These are phyloP conservation scores for Oryza meyeriana DNA, from an alignment of 176 grass and related monocot genomes.

Conservation along the genomic window DNA sequence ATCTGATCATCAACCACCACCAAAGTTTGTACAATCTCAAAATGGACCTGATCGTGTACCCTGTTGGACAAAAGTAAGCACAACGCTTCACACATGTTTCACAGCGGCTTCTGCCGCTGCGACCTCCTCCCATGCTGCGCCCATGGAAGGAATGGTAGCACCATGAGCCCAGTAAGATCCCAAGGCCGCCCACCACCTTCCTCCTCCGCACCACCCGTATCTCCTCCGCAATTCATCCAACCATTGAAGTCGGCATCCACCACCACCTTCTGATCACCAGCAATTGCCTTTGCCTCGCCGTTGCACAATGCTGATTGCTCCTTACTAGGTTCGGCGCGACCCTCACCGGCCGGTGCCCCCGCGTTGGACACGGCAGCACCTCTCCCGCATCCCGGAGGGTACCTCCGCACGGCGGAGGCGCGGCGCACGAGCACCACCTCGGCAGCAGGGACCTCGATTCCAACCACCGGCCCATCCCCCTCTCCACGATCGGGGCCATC, in stretches of 20 bases:
- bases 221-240: neutral
- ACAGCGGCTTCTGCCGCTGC: neutral
- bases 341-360: neutral
- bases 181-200: slow-evolving; percentile 2
- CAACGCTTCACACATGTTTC: neutral
- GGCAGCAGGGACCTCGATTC: neutral
- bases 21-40: neutral
- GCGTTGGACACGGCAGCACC: neutral
- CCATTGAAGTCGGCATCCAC: neutral
- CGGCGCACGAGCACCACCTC: neutral
- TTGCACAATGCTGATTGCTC: neutral
- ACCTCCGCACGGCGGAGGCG: slow-evolving; percentile 39
- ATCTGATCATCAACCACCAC: slow-evolving; percentile 16
- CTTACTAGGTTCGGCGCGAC: neutral
- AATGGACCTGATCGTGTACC: neutral
- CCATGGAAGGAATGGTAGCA: slow-evolving; percentile 5
- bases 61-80: slow-evolving; percentile 14
- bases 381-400: slow-evolving; percentile 40
- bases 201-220: neutral
- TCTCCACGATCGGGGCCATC: neutral
- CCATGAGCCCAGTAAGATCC: neutral
- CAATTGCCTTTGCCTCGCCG: neutral
- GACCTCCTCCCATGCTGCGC: slow-evolving; percentile 29
- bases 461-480: neutral
- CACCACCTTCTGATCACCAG: neutral